Base-by-base conservation (phyloP, 352 stramenopile genomes). In the Elongisporangium undulatum region DNA sequence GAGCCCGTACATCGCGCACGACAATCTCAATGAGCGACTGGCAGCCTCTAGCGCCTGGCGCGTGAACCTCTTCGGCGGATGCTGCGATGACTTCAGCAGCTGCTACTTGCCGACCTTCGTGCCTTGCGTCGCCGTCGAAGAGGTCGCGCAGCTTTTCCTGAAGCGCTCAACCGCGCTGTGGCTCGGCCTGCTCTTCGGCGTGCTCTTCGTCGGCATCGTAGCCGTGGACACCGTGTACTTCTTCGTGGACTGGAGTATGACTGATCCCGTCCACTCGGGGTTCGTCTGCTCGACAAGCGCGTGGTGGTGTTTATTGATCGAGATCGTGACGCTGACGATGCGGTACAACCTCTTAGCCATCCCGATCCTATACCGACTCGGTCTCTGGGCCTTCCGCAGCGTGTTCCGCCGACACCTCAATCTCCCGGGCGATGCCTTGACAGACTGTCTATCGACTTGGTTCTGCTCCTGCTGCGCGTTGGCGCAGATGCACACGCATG, bases 81-180 rank as follows among this genome's bases (percentile, higher is more conserved):
- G 34, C 34, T 1, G 6, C 12, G 34, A 45, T 17, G 34, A 17
- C 34, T 45, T 16, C 34, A 45, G 34, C 34, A 45, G 34, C 34
- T 17, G 9, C 12, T 34, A 21, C 38, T 56, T 55, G 24, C 23
- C 22, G 9, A n/a, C 22, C 51, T 55, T 38, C 22, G n/a, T 39
- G 15, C 50, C 50, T 5, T 29, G 20, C 21, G 10, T 19, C 7
- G 26, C 21, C 20, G 39, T 23, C 21, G 50, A 24, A 54, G 50
- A 38, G 21, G 22, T 29, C 20, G 50, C 24, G 51, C 23, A 48
- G 23, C 23, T 56, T 48, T 55, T 51, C 26, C 55, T 29, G 9
- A 21, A 54, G 8, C 34, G 61, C 49, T 62, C 61, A 22, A 21
- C 12, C 22, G 61, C 38, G 13, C 54, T 66, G 34, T 66, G 55